These are phyloP conservation scores for Globisporangium sylvaticum DNA, from an alignment of 352 stramenopile species.

Conservation along the genomic window DNA sequence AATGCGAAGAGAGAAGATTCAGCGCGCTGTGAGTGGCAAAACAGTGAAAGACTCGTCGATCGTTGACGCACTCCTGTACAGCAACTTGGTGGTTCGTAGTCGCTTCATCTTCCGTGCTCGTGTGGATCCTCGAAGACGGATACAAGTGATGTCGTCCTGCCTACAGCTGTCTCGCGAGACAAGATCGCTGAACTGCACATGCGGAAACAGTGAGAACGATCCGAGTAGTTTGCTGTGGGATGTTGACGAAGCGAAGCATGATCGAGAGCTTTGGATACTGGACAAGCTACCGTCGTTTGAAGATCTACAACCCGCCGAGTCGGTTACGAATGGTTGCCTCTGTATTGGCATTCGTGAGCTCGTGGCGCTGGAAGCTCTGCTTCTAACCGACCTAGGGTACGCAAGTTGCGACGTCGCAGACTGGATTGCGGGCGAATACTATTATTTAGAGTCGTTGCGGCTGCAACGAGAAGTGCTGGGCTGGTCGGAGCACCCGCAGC, in stretches of 20 bases:
- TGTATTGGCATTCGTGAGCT: conserved; percentile 75
- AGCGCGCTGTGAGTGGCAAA: conserved; percentile 13
- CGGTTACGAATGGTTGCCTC: conserved; percentile 36
- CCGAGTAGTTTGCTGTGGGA: conserved; percentile 58
- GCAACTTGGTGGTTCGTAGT: conserved; percentile 71
- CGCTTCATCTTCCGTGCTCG: conserved; percentile 79
- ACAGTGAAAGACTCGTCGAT: conserved; percentile 56
- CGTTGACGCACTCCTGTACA: conserved; percentile 74
- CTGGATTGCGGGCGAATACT: conserved; percentile 70
- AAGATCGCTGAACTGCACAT: conserved; percentile 63
- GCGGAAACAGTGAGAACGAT: conserved; percentile 72
- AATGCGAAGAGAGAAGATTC: conserved; percentile 19
- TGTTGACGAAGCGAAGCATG: conserved; percentile 72
- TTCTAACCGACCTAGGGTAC: conserved; percentile 75
- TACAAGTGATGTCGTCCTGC: conserved; percentile 63
- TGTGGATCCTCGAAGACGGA: conserved; percentile 63
- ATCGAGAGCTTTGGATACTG: conserved; percentile 56
- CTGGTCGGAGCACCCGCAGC: conserved; percentile 70
- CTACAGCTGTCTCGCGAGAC: conserved; percentile 71
- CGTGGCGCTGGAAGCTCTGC: conserved; percentile 64
- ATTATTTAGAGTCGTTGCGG: conserved; percentile 72
- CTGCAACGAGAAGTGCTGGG: conserved; percentile 75
- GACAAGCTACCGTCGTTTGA: conserved; percentile 67
- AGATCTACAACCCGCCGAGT: conserved; percentile 24
- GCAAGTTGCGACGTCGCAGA: conserved; percentile 75